Base-by-base conservation (phyloP, 2,329 filamentous ascomycete genomes). In the Aurifilum marmelostoma region DNA sequence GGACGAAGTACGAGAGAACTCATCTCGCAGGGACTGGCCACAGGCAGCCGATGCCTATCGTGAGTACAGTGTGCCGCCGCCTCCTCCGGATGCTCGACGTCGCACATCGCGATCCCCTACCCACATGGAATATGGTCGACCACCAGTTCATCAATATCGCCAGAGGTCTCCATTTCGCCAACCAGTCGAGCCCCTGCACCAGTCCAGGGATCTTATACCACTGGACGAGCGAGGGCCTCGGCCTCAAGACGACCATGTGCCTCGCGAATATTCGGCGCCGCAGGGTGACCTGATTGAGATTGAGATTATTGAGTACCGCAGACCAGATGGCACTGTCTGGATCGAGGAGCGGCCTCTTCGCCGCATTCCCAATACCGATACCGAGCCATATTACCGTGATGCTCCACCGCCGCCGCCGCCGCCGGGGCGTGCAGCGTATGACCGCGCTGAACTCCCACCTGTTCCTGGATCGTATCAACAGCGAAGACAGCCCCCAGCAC, bases 271-370 rank as follows among this genome's bases (percentile, higher is more conserved):
- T 43, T 43, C n/a, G 29, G 29, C 43, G 16, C 50, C 58, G 0
- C 60, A 71, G 3, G 69, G 60, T 27, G 72, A 77, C 65, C 75
- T 77, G 70, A 80, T 80, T 61, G 72, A 79, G 5, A 82, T 81
- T 69, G 84, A 87, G 73, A 76, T 84, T 14, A 78, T 87, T 43
- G 80, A 82, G 52, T 80, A 84, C 9, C 77, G 79, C 16, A 81
- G 83, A 72, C 76, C 80, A 1, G 75, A 80, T 27, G 83, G 83
- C 14, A 79, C 83, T 63, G 86, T 85, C 70, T 81, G 82, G 69
- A 79, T 85, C 66, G 79, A 69, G 24, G 69, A 80, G 52, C 79
- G 82, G 37, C 82, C 83, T 5, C 72, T 82, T 32, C 74, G 75
- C 54, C 75, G 76, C 39, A 67, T 71, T 27, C 67, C 69, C 21